phyloP scores from a whole-genome alignment of 139 green algal genomes.

The Asterochloris erici region DNA sequence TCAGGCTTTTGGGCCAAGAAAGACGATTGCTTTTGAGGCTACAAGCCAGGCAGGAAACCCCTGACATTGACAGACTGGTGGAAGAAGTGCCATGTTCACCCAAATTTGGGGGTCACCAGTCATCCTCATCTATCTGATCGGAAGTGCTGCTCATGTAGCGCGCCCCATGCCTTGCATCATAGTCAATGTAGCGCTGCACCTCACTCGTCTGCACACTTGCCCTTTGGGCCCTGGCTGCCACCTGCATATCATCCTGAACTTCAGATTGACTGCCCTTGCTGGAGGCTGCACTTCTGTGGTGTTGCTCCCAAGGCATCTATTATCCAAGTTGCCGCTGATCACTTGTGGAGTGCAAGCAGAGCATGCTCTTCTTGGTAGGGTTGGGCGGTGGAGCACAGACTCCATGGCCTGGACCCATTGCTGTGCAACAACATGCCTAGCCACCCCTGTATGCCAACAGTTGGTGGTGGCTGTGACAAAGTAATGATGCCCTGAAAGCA shows the following conservation, averaged over 20 bases:
- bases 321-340: no score
- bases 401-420: no score
- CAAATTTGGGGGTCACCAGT: slow-evolving; percentile 9
- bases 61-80: neutral
- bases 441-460: no score
- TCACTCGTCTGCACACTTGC: slow-evolving; percentile 67
- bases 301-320: no score
- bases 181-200: slow-evolving; percentile 77
- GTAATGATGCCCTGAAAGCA: no score
- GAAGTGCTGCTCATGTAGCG: slow-evolving; percentile 21
- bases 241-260: slow-evolving; percentile 29
- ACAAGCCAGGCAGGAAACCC: neutral
- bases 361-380: no score
- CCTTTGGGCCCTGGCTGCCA: slow-evolving; percentile 62
- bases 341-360: no score
- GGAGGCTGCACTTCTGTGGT: no score
- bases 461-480: no score
- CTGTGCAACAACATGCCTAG: no score
- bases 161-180: slow-evolving; percentile 83
- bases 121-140: slow-evolving; percentile 31
- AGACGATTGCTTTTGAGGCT: slow-evolving; percentile 39
- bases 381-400: no score
- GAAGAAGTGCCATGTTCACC: neutral
- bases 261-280: neutral
- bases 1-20: slow-evolving; percentile 37